Evolutionary conservation across 1,284 basidiomycete genomes (phyloP).

Genomic region (Laetiporus sulphureus): DNA sequence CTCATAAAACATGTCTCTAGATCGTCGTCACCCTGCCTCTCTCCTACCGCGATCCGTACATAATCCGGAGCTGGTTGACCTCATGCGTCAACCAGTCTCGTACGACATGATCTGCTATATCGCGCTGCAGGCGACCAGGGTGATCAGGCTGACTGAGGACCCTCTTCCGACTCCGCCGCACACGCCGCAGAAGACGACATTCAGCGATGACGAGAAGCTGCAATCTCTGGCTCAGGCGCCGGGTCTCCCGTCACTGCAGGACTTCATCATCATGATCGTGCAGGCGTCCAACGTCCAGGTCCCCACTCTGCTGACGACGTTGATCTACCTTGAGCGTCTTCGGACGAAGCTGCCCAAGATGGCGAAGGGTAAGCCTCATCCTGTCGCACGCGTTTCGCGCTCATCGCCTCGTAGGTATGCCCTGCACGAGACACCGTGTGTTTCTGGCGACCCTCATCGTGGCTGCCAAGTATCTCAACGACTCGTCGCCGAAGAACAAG

Average conservation of each 20-base stretch:
- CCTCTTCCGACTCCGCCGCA: slow-evolving; percentile 46
- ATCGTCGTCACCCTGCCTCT: slow-evolving; percentile 21
- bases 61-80: slow-evolving; percentile 53
- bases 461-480: slow-evolving; percentile 96
- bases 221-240: slow-evolving; percentile 26
- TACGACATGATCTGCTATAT: slow-evolving; percentile 79
- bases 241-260: slow-evolving; percentile 67
- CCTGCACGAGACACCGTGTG: slow-evolving; percentile 90
- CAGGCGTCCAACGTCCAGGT: slow-evolving; percentile 88
- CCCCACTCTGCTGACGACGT: slow-evolving; percentile 85
- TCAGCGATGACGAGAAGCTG: slow-evolving; percentile 28
- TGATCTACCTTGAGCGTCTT: slow-evolving; percentile 91
- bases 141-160: slow-evolving; percentile 56
- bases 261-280: slow-evolving; percentile 85
- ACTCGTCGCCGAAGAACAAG: slow-evolving; percentile 92
- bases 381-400: slow-evolving; percentile 3
- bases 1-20: slow-evolving; percentile 17
- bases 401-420: slow-evolving; percentile 52
- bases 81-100: slow-evolving; percentile 73
- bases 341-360: slow-evolving; percentile 75
- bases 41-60: slow-evolving; percentile 29
- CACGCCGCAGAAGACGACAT: slow-evolving; percentile 42
- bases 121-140: slow-evolving; percentile 57
- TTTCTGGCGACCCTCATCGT: slow-evolving; percentile 96
- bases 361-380: slow-evolving; percentile 64